phyloP scores from a whole-genome alignment of 31 red algal genomes.

The Endocladia muricata region DNA sequence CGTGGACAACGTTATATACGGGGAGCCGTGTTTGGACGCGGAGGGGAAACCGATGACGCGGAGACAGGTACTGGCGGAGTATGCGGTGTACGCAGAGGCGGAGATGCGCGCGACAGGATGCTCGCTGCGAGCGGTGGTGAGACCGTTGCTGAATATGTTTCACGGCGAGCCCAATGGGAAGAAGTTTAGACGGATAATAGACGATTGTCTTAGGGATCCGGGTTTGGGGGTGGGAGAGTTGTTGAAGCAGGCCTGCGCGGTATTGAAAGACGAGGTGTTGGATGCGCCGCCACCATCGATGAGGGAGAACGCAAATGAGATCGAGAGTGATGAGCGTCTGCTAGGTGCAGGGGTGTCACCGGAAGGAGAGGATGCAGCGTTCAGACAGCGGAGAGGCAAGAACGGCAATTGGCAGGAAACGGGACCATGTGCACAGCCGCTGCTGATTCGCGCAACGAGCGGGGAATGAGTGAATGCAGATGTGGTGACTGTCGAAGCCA shows the following conservation, averaged over 20 bases:
- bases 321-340: background rate
- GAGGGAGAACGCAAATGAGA: background rate
- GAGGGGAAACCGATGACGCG: constrained; percentile 19
- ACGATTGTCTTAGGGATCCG: constrained; percentile 19
- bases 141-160: constrained; percentile 78
- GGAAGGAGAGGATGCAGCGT: no score
- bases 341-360: no score
- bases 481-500: no score
- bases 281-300: constrained; percentile 45
- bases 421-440: no score
- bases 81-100: constrained; percentile 40
- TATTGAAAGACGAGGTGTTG: constrained; percentile 43
- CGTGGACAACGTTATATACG: constrained; percentile 67
- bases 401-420: no score
- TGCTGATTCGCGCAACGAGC: no score
- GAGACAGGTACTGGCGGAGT: constrained; percentile 32
- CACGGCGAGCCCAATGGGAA: constrained; percentile 71
- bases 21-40: background rate
- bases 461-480: no score
- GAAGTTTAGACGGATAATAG: constrained; percentile 52
- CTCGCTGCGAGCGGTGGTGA: constrained; percentile 46
- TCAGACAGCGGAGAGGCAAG: no score
- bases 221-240: constrained; percentile 38
- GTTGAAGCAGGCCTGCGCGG: constrained; percentile 26
- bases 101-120: constrained; percentile 14